Evolutionary conservation across 345 rosid species (phyloP).

Genomic region (Eucalyptus sp.): DNA sequence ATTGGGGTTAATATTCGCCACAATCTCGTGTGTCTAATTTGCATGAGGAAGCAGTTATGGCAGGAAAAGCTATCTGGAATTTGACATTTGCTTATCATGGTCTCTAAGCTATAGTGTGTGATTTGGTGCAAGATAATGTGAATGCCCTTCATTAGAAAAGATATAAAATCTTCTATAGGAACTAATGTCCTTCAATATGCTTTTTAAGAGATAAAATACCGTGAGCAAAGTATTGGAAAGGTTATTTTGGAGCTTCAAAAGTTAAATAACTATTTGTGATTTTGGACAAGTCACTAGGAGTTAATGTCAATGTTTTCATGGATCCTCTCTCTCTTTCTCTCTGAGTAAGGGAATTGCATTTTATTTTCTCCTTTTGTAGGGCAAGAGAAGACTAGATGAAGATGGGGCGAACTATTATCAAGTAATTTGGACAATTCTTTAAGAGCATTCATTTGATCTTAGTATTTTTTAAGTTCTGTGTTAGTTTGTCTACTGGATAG

Average conservation of each 20-base stretch:
- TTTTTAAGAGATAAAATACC: not conserved
- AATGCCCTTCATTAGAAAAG: not conserved
- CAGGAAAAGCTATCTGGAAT: not conserved
- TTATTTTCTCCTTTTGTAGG: slow-evolving; percentile 65
- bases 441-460: not conserved
- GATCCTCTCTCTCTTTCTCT: slow-evolving; percentile 5
- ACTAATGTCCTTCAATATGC: not conserved
- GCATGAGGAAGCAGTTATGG: not conserved
- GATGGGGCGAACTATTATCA: slow-evolving; percentile 32
- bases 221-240: not conserved
- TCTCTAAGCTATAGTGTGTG: not conserved
- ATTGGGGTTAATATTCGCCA: not conserved
- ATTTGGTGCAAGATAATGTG: not conserved
- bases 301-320: not conserved
- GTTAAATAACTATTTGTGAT: not conserved
- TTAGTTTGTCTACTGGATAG: not conserved
- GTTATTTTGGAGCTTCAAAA: not conserved
- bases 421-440: slow-evolving; percentile 16
- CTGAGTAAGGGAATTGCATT: slow-evolving; percentile 18
- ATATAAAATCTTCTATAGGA: not conserved
- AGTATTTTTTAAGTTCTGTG: not conserved
- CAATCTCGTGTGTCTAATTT: not conserved
- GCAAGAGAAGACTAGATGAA: slow-evolving; percentile 83
- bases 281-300: not conserved
- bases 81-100: not conserved